Conservation (phyloP, 169 alveolate genomes). For the Blepharisma undulans region DNA sequence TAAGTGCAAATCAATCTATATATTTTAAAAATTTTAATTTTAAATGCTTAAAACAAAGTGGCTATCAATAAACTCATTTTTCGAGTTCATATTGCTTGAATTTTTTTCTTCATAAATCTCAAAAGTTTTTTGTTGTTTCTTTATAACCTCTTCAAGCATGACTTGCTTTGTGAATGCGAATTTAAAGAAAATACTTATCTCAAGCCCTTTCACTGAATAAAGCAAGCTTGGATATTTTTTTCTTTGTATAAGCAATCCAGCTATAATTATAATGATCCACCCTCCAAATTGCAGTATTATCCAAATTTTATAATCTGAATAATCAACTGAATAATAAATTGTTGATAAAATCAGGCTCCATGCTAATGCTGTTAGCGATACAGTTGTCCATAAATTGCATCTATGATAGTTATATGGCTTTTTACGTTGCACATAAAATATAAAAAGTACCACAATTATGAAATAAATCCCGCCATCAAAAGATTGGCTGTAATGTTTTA, state of each 20-base stretch:
- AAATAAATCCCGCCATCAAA: neutral
- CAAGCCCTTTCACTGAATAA: neutral
- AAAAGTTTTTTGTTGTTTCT: neutral
- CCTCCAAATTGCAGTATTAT: neutral
- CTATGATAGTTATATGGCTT: constrained; percentile 12
- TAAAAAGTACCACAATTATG: neutral
- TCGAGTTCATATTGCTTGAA: neutral
- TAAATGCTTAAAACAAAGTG: no score
- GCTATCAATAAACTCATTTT: no score
- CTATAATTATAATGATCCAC: neutral
- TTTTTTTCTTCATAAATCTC: neutral
- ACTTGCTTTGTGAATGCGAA: neutral
- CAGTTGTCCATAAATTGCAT: neutral
- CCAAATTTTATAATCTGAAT: neutral
- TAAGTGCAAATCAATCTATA: no score
- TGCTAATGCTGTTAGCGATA: neutral
- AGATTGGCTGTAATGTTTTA: neutral
- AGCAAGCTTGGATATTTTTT: constrained; percentile 3
- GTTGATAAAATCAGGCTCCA: neutral
- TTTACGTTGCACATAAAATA: neutral
- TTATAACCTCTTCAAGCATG: neutral
- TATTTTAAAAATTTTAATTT: no score
- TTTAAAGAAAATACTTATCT: neutral
- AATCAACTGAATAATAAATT: neutral
- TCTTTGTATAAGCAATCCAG: neutral